Evolutionary conservation across 2,329 filamentous ascomycete genomes (phyloP).

Genomic region (Volutella citrinella): DNA sequence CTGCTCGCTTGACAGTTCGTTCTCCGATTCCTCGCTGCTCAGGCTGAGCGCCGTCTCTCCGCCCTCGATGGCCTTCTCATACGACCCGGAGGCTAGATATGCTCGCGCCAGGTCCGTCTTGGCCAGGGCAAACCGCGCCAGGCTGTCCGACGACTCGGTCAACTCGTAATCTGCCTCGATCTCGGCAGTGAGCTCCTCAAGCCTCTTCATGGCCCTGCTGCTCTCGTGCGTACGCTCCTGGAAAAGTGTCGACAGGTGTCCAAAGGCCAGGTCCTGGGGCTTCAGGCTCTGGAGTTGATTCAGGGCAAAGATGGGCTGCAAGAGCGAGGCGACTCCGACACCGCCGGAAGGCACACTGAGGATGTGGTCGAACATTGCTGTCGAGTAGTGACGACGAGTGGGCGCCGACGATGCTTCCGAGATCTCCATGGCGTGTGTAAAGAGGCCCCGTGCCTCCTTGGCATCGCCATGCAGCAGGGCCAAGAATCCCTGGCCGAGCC

Average conservation of each 20-base stretch:
- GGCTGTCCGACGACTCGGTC: constrained; percentile 70
- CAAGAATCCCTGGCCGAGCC: constrained; percentile 88
- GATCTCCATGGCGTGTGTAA: constrained; percentile 93
- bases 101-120: constrained; percentile 86
- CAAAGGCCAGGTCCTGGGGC: constrained; percentile 67
- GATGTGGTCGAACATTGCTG: constrained; percentile 80
- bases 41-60: constrained; percentile 79
- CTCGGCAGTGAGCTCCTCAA: constrained; percentile 64
- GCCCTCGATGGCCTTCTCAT: constrained; percentile 69
- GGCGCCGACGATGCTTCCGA: constrained; percentile 72
- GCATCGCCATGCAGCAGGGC: constrained; percentile 72
- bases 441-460: constrained; percentile 77
- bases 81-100: constrained; percentile 67
- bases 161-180: constrained; percentile 83
- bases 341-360: constrained; percentile 50
- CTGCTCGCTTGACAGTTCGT: constrained; percentile 61
- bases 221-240: constrained; percentile 76
- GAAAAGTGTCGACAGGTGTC: constrained; percentile 77
- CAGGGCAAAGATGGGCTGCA: constrained; percentile 86
- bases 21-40: constrained; percentile 67
- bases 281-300: constrained; percentile 73
- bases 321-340: constrained; percentile 58
- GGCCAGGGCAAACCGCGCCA: constrained; percentile 75
- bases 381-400: constrained; percentile 74
- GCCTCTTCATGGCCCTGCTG: constrained; percentile 56